Evolutionary conservation across 208 protist genomes (phyloP).

Genomic region (Endotrypanum monterogeii): DNA sequence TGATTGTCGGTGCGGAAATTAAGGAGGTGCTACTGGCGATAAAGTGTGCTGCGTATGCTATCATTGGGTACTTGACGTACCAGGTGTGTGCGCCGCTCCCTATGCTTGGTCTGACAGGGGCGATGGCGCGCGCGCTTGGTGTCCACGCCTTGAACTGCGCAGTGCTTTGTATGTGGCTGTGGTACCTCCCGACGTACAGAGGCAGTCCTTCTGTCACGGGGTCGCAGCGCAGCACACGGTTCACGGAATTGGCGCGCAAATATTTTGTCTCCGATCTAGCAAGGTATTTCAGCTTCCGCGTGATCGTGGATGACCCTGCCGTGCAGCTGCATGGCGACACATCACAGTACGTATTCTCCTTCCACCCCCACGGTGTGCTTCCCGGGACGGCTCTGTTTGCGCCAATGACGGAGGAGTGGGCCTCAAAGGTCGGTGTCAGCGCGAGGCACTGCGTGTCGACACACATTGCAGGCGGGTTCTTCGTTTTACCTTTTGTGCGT

Average conservation of each 20-base stretch:
- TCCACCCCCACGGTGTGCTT: conserved; percentile 86
- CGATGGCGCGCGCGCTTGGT: conserved; percentile 2
- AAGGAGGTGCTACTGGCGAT: conserved; percentile 41
- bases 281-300: conserved; percentile 71
- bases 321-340: conserved; percentile 53
- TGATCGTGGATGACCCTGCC: conserved; percentile 59
- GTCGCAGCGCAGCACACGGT: conserved; percentile 43
- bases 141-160: conserved; percentile 39
- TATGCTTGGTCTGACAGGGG: conserved; percentile 9
- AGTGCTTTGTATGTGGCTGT: conserved; percentile 46
- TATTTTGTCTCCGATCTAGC: conserved; percentile 61
- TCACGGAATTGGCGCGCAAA: conserved; percentile 53
- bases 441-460: conserved; percentile 44
- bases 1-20: conserved; percentile 38
- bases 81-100: conserved; percentile 33
- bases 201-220: conserved; percentile 67
- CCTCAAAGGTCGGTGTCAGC: conserved; percentile 57
- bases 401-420: conserved; percentile 59
- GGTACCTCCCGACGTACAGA: conserved; percentile 66
- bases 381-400: conserved; percentile 70
- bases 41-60: conserved; percentile 44
- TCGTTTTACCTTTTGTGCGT: conserved; percentile 70
- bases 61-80: conserved; percentile 65
- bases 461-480: conserved; percentile 73
- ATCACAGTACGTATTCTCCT: conserved; percentile 78